These are phyloP conservation scores for Carex littledalei DNA, from an alignment of 176 grass and related monocot species.

Conservation along the genomic window DNA sequence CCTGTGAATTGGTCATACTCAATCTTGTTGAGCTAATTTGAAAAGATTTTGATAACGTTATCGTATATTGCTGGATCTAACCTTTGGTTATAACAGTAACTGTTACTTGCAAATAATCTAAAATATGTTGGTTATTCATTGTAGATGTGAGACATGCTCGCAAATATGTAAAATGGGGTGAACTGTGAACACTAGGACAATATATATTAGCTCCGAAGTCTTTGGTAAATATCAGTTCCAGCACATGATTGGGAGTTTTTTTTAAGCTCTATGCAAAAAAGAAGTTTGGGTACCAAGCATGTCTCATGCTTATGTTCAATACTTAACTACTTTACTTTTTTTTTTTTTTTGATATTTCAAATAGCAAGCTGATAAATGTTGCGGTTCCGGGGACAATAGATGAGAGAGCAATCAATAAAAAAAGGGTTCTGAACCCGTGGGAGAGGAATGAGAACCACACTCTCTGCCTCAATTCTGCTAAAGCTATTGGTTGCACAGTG, in stretches of 20 bases:
- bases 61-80: neutral
- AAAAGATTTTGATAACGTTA: neutral
- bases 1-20: neutral
- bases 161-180: constrained; percentile 6
- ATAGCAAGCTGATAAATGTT: constrained; percentile 97
- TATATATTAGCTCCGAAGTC: neutral
- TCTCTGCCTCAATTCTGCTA: constrained; percentile 98
- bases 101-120: neutral
- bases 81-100: neutral
- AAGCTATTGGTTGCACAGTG: constrained; percentile 98
- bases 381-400: constrained; percentile 96
- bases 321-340: neutral
- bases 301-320: neutral
- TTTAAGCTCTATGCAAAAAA: neutral
- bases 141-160: neutral
- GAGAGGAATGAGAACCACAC: constrained; percentile 99
- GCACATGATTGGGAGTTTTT: neutral
- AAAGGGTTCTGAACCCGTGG: constrained; percentile 96
- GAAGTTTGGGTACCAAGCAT: neutral
- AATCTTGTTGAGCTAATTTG: neutral
- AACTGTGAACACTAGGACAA: neutral
- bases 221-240: neutral
- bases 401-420: constrained; percentile 98
- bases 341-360: constrained; percentile 27
- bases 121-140: neutral